Evolutionary conservation across 768 basidiomycete genomes (phyloP).

Genomic region (Trametopsis cervina): DNA sequence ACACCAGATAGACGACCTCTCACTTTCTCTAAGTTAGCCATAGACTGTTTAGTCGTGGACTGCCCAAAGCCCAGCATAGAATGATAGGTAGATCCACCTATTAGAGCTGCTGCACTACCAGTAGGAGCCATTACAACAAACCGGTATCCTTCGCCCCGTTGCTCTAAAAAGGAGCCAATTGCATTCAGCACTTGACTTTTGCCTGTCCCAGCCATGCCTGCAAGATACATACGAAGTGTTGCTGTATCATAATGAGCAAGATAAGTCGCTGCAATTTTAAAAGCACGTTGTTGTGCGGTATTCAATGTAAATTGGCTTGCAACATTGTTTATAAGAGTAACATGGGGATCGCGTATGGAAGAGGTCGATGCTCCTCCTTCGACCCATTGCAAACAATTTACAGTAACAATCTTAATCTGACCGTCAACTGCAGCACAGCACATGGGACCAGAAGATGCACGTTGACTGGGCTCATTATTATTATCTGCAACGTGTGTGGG

Average conservation of each 20-base stretch:
- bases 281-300: slow-evolving; percentile 3
- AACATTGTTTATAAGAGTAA: not conserved
- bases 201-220: too few relatives aligned
- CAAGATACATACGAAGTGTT: slow-evolving; percentile 16
- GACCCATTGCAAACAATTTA: too few relatives aligned
- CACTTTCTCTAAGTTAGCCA: slow-evolving; percentile 3
- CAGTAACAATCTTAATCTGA: too few relatives aligned
- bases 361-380: too few relatives aligned
- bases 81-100: slow-evolving; percentile 22
- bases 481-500: too few relatives aligned
- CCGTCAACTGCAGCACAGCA: too few relatives aligned
- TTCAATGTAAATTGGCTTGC: slow-evolving; percentile 1
- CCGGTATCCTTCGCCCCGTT: slow-evolving; percentile 2
- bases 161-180: slow-evolving; percentile 10
- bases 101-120: slow-evolving; percentile 13
- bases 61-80: slow-evolving; percentile 9
- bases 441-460: too few relatives aligned
- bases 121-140: slow-evolving; percentile 17
- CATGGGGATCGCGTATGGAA: too few relatives aligned
- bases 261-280: not conserved
- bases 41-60: not conserved
- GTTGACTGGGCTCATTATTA: too few relatives aligned
- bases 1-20: slow-evolving; percentile 19
- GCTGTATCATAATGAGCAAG: not conserved
- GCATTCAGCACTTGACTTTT: too few relatives aligned